Percentiles rank a stretch among this genome's conserved stretches.
Evolutionary conservation across 129 eudicot genomes (phyloP).

Genomic region (Artemisia tridentata): DNA sequence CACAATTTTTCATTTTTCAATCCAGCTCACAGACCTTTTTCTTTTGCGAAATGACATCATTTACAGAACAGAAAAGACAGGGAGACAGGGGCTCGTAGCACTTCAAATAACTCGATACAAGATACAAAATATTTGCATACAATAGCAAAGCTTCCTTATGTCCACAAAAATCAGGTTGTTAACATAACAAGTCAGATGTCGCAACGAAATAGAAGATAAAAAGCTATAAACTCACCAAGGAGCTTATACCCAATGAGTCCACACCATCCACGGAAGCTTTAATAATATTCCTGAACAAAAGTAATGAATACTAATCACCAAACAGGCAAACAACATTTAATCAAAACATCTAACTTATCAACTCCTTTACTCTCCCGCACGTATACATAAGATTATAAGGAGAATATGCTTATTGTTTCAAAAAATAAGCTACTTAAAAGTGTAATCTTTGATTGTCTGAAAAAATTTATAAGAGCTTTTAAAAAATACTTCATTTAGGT

Average conservation of each 20-base stretch:
- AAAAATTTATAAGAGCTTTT: too few species aligned
- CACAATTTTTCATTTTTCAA: conserved; percentile 2
- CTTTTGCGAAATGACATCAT: conserved; percentile 1
- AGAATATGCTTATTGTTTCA: too few species aligned
- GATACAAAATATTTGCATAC: conserved; percentile 9
- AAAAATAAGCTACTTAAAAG: too few species aligned
- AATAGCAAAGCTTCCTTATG: conserved; percentile 13
- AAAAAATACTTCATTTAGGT: too few species aligned
- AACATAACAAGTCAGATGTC: background rate
- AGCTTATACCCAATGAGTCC: conserved; percentile 49
- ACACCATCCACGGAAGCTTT: conserved; percentile 64
- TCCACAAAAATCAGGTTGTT: conserved; percentile 2
- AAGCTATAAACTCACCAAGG: conserved; percentile 51
- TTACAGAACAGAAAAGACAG: background rate
- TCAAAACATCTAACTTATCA: conserved; percentile 3
- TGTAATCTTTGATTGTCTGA: too few species aligned
- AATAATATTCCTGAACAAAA: conserved; percentile 43
- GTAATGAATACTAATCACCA: conserved; percentile 5
- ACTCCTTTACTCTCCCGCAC: too few species aligned
- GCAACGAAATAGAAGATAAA: conserved; percentile 17
- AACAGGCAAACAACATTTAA: background rate
- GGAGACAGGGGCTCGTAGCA: too few species aligned
- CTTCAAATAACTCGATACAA: background rate
- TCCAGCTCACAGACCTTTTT: conserved; percentile 6
- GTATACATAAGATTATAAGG: too few species aligned